These are phyloP conservation scores for Parastagonospora avenae DNA, from an alignment of 2,329 filamentous ascomycete genomes.

Conservation along the genomic window DNA sequence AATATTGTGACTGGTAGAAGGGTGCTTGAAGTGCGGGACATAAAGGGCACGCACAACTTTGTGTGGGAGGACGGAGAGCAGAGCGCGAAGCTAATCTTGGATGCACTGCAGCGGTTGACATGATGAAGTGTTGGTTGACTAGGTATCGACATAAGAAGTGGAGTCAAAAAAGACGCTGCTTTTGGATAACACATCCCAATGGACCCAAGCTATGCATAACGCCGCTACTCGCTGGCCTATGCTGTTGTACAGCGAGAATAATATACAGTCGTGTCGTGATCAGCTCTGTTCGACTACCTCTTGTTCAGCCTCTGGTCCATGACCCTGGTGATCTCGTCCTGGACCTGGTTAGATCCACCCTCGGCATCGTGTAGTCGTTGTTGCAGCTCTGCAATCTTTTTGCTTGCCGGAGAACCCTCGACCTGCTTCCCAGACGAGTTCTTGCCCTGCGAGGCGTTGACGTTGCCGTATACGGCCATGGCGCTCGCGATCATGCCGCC, in stretches of 20 bases:
- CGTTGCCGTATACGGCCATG: conserved; percentile 93
- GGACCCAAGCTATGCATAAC: conserved; percentile 17
- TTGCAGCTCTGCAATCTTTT: conserved; percentile 41
- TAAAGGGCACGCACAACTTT: conserved; percentile 66
- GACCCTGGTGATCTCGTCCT: conserved; percentile 39
- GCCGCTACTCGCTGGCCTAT: conserved; percentile 19
- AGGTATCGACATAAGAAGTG: neutral
- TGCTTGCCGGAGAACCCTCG: conserved; percentile 24
- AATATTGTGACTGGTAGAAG: conserved; percentile 30
- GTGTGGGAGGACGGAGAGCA: conserved; percentile 66
- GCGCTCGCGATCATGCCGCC: conserved; percentile 96
- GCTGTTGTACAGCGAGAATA: conserved; percentile 41
- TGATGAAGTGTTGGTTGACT: neutral
- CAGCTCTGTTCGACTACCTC: conserved; percentile 20
- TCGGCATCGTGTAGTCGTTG: conserved; percentile 31
- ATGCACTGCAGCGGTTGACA: conserved; percentile 29
- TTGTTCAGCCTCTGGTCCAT: conserved; percentile 44
- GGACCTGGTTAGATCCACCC: conserved; percentile 26
- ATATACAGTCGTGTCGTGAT: conserved; percentile 31
- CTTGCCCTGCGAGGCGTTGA: conserved; percentile 78
- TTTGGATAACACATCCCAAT: conserved; percentile 21
- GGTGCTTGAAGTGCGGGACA: conserved; percentile 50
- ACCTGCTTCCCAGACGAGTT: conserved; percentile 61
- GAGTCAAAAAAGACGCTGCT: conserved; percentile 15
- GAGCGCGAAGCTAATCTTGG: conserved; percentile 53